These are phyloP conservation scores for Carpinus viminea DNA, from an alignment of 306 rosid species.

Conservation along the genomic window DNA sequence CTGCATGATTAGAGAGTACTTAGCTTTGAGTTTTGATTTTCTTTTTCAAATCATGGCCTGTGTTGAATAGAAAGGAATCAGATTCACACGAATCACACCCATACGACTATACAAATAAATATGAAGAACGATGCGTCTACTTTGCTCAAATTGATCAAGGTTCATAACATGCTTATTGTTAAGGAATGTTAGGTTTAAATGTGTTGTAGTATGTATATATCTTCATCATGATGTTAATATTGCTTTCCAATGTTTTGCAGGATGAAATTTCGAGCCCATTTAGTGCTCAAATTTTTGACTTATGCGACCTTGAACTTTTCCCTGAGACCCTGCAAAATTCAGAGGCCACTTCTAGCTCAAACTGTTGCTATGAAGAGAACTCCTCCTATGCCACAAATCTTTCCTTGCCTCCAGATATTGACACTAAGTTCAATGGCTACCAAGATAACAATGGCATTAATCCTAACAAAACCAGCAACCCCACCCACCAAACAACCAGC, in stretches of 20 bases:
- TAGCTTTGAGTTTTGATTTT: slow-evolving; percentile 32
- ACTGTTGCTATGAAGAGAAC: slow-evolving; percentile 71
- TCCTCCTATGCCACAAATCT: slow-evolving; percentile 56
- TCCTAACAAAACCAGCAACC: slow-evolving; percentile 32
- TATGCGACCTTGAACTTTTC: slow-evolving; percentile 70
- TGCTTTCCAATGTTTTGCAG: slow-evolving; percentile 52
- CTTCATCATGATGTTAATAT: slow-evolving; percentile 34
- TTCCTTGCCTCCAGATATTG: slow-evolving; percentile 47
- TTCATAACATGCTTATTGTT: slow-evolving; percentile 1
- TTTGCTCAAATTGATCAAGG: slow-evolving; percentile 39
- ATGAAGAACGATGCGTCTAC: slow-evolving; percentile 56
- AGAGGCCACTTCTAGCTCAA: slow-evolving; percentile 80
- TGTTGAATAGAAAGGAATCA: slow-evolving; percentile 37
- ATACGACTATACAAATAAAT: slow-evolving; percentile 8
- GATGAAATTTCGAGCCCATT: slow-evolving; percentile 87
- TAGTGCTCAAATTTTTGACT: slow-evolving; percentile 63
- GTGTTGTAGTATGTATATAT: slow-evolving; percentile 4
- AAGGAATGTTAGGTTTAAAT: slow-evolving; percentile 9
- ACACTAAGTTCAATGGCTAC: slow-evolving; percentile 39
- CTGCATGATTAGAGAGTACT: slow-evolving; percentile 41
- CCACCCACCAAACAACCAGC: slow-evolving; percentile 15
- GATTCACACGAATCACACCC: slow-evolving; percentile 42
- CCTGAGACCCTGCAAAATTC: slow-evolving; percentile 71
- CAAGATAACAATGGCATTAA: slow-evolving; percentile 40
- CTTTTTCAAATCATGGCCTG: slow-evolving; percentile 18